Conservation (phyloP, 2,329 filamentous ascomycete species). For the Blastomyces emzantsi region DNA sequence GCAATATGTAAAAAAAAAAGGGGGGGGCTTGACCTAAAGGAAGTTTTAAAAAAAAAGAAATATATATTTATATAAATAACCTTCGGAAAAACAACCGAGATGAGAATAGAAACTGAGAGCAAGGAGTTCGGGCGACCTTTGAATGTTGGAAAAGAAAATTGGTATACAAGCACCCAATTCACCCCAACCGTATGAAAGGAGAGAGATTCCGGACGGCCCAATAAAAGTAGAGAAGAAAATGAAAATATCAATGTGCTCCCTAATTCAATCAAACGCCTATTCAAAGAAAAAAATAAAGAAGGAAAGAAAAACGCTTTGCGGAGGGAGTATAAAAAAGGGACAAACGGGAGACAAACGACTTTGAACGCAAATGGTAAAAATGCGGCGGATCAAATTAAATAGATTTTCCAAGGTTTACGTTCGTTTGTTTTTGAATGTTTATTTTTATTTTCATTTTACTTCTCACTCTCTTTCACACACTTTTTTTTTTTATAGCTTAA, state of each 20-base stretch:
- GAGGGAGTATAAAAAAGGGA: background rate
- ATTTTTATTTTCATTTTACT: too few relatives aligned
- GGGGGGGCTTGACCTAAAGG: background rate
- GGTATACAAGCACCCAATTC: background rate
- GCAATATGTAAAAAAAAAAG: background rate
- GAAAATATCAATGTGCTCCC: background rate
- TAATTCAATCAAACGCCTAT: background rate
- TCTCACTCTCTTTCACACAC: too few relatives aligned
- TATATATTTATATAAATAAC: background rate
- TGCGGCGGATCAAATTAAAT: conserved; percentile 1
- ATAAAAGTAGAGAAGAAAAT: background rate
- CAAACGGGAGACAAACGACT: background rate
- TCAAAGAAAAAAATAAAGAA: too few relatives aligned
- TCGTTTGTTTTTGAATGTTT: background rate
- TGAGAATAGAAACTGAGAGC: background rate
- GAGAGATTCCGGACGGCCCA: background rate
- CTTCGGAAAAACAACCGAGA: background rate
- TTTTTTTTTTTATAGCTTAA: background rate
- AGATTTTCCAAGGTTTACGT: background rate
- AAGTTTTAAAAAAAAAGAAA: background rate
- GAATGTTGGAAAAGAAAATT: background rate
- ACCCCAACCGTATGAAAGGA: background rate
- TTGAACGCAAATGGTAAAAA: background rate
- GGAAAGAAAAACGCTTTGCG: background rate
- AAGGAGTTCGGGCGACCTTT: background rate